phyloP scores from a whole-genome alignment of 2,329 filamentous ascomycete genomes.

The Zasmidium angulare region DNA sequence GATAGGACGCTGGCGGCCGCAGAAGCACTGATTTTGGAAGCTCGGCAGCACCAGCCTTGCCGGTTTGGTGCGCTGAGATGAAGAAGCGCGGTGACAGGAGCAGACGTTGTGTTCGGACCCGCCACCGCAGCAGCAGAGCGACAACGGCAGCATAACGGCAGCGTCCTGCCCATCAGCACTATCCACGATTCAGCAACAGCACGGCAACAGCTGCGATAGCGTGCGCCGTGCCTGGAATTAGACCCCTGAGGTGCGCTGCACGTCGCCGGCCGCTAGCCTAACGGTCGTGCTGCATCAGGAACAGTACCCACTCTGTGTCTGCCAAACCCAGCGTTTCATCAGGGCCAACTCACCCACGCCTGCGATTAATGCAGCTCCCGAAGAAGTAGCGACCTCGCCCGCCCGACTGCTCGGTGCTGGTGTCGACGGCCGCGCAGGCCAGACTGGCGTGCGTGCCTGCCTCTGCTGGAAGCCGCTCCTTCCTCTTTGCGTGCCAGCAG shows the following conservation, averaged over 20 bases:
- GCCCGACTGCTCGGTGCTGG: neutral
- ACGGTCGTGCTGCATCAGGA: neutral
- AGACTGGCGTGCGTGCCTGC: neutral
- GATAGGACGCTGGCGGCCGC: neutral
- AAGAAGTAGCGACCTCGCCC: neutral
- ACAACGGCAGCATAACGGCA: neutral
- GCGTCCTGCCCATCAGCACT: too few species aligned
- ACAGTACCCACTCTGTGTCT: neutral
- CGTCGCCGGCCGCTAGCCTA: neutral
- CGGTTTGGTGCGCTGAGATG: slow-evolving; percentile 4
- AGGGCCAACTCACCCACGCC: neutral
- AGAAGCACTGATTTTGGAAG: neutral
- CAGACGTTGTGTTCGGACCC: neutral
- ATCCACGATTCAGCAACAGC: too few species aligned
- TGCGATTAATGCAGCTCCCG: too few species aligned
- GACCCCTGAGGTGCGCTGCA: neutral
- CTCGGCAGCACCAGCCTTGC: neutral
- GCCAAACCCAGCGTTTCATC: slow-evolving; percentile 3
- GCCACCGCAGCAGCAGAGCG: neutral
- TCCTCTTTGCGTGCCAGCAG: neutral
- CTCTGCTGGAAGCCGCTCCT: neutral
- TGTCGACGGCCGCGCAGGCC: neutral
- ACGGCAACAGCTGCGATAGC: neutral
- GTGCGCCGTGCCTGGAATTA: neutral
- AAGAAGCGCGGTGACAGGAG: neutral